These are phyloP conservation scores for Cardamine occulta DNA, from an alignment of 345 rosid species.

Conservation along the genomic window DNA sequence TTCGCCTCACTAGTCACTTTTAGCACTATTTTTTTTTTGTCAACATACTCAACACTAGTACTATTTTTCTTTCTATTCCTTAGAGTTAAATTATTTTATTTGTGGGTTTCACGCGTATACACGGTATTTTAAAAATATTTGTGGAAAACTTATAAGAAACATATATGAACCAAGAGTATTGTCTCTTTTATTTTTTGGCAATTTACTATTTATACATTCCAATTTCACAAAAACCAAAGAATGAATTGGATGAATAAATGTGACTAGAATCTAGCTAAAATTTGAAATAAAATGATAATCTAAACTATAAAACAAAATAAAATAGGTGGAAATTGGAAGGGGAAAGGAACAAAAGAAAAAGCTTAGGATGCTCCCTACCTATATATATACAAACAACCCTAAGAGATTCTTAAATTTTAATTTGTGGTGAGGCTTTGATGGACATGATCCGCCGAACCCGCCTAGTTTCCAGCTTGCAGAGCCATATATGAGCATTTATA, in stretches of 20 bases:
- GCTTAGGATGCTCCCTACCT: constrained; percentile 43
- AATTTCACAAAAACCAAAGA: constrained; percentile 6
- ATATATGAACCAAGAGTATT: constrained; percentile 2
- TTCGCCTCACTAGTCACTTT: constrained; percentile 37
- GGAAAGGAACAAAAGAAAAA: constrained; percentile 45
- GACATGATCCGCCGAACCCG: constrained; percentile 85
- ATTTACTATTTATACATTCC: neutral
- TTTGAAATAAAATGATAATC: neutral
- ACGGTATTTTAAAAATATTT: constrained; percentile 21
- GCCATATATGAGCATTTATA: constrained; percentile 33
- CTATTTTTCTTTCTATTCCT: constrained; percentile 16
- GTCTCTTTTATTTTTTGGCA: constrained; percentile 16
- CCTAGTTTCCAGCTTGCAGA: constrained; percentile 62
- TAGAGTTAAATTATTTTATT: neutral
- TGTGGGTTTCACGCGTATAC: neutral
- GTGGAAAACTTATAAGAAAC: neutral
- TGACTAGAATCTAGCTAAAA: neutral
- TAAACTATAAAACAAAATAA: constrained; percentile 10
- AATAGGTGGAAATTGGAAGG: constrained; percentile 26
- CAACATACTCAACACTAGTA: constrained; percentile 4
- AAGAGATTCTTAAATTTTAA: constrained; percentile 28
- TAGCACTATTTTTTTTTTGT: constrained; percentile 10
- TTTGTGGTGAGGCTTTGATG: constrained; percentile 42
- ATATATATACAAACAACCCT: constrained; percentile 44
- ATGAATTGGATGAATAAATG: constrained; percentile 13